Evolutionary conservation across 805 yeast species (phyloP), one percentile per base, ranked within the genome.

Genomic region (Zygoascus flipseniorum): DNA sequence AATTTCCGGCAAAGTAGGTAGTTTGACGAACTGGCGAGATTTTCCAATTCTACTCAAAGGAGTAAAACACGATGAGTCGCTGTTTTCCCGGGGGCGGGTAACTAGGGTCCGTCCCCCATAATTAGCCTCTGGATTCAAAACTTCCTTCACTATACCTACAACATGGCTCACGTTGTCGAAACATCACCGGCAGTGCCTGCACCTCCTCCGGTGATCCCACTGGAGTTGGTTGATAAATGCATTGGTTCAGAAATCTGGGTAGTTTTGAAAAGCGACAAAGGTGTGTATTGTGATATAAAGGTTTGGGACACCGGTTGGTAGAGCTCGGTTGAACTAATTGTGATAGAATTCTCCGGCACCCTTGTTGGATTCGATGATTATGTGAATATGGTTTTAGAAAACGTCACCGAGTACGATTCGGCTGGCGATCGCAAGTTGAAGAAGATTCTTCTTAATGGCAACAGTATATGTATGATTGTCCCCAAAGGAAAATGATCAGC

Each of bases 331-430:
- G 3, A 6, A 42, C 52, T 28, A n/a, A 41, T 41, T 8, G 76
- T 54, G n/a, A 81, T 81, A 66, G 97, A 90, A 66, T 93, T 89
- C 66, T 77, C 79, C n/a, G 99, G 99, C 1, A 87, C 82, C 3
- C 74, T 93, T 50, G 79, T 85, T 31, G 98, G 98, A 1, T 92
- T 92, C 68, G 99, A 93, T 67, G 98, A 93, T 69, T 92, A 85
- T 62, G 97, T 93, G 56, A 93, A 73, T 61, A 65, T 58, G 72
- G 95, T 93, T 10, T 75, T 93, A 51, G 86, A 86, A 61, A 83
- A 90, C 61, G 97, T 85, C 39, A 76, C 77, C 8, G 96, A 87
- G 62, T 72, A 68, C 62, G 64, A 62, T 16, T 67, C 61, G 13
- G 44, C 54, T 16, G 68, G 65, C 35, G 56, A 59, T 51, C 57